Evolutionary conservation across 148 eudicot species (phyloP).

Genomic region (Suaeda aralocaspica): DNA sequence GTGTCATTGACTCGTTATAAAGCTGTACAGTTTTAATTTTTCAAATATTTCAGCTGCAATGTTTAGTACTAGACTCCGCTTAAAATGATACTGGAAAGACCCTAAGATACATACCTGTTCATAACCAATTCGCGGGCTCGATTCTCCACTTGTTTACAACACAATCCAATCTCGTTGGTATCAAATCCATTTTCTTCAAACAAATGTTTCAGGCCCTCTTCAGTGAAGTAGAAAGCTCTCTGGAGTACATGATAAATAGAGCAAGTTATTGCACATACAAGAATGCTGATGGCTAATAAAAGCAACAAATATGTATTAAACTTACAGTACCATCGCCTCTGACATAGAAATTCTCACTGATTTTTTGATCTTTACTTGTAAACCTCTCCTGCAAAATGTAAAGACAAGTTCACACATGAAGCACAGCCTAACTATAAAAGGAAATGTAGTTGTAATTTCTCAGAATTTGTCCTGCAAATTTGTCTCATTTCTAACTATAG

Average conservation of each 20-base stretch:
- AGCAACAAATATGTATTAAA: constrained; percentile 9
- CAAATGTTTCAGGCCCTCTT: constrained; percentile 62
- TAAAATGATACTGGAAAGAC: too few species aligned
- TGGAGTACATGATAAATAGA: constrained; percentile 29
- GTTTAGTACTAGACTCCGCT: too few species aligned
- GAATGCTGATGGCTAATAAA: constrained; percentile 4
- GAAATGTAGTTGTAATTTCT: neutral
- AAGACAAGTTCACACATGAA: constrained; percentile 15
- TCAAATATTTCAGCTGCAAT: too few species aligned
- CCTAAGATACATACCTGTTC: constrained; percentile 59
- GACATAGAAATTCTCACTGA: constrained; percentile 94
- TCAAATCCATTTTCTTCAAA: constrained; percentile 68
- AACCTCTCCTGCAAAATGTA: constrained; percentile 63
- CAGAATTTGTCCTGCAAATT: neutral
- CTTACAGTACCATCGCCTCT: constrained; percentile 99
- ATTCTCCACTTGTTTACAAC: constrained; percentile 94
- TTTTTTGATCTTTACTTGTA: constrained; percentile 82
- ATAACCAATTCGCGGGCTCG: constrained; percentile 83
- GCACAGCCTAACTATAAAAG: neutral
- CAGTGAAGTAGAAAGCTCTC: constrained; percentile 94
- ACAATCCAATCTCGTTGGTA: constrained; percentile 58
- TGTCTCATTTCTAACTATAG: neutral
- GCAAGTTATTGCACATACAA: constrained; percentile 7
- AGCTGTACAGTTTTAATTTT: too few species aligned
- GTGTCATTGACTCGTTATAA: too few species aligned